Base-by-base conservation (phyloP, 2,329 filamentous ascomycete genomes). In the Simplicillium sp. region DNA sequence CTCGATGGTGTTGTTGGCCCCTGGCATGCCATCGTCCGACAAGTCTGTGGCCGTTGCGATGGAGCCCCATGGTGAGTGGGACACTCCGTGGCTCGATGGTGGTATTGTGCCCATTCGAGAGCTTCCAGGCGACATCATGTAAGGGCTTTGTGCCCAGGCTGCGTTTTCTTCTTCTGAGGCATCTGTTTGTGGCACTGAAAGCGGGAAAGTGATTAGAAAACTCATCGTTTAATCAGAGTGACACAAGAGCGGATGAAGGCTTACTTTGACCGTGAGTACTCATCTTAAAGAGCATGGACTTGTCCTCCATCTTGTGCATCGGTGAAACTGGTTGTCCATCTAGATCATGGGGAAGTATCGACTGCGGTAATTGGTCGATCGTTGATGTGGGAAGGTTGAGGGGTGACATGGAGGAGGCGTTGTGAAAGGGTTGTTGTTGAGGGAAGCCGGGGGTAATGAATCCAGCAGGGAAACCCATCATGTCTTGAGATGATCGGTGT, bases 41-140 rank as follows among this genome's bases (percentile, higher is more conserved):
- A 37, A 29, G 18, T 43, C 42, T 18, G 36, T 45, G 20, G 37
- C 39, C 7, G 37, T 41, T 14, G 44, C 39, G 29, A 41, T 44
- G 29, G 40, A 43, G 5, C 36, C 40, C 37, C 43, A 38, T 36
- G 36, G 38, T 12, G 37, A 41, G 18, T 29, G 3, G 37, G 42
- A 33, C 11, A 39, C 38, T 17, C 36, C 34, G 13, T 34, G 29
- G 29, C 37, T 37, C 4, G 34, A 36, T 4, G 42, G 36, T n/a
- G 41, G 37, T 12, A 41, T 36, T 12, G 42, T 41, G 8, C 42
- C 42, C 11, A 39, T 41, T 37, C 42, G 41, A 33, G 42, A 44
- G 39, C 42, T 44, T 13, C 25, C 38, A 8, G 42, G 42, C 18
- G 42, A 44, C 42, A 44, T 38, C 35, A 44, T 36, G 9, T 38